Evolutionary conservation across 2,329 filamentous ascomycete genomes (phyloP).

Genomic region (Pyrenochaeta sp.): DNA sequence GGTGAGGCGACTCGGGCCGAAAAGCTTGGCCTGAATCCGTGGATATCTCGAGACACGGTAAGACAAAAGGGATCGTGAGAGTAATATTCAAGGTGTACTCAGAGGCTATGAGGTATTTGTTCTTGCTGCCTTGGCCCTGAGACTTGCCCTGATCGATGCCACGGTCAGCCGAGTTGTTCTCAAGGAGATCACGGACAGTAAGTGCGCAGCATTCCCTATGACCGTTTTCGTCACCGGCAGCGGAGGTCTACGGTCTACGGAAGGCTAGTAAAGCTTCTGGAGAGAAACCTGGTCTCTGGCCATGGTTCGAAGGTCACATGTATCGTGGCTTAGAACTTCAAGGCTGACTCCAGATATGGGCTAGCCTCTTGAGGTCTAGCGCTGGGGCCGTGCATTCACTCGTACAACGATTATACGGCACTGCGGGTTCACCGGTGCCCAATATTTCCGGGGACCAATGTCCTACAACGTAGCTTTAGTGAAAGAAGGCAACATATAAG

Average conservation of each 20-base stretch:
- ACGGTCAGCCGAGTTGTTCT: conserved; percentile 2
- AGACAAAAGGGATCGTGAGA: not conserved
- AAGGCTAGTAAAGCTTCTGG: conserved; percentile 8
- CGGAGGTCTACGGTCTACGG: conserved; percentile 1
- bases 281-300: no score
- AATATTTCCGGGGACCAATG: no score
- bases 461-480: not conserved
- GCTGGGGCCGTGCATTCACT: conserved; percentile 6
- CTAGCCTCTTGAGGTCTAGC: not conserved
- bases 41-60: conserved; percentile 5
- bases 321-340: conserved; percentile 13
- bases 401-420: not conserved
- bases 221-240: conserved; percentile 10
- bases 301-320: conserved; percentile 7
- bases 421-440: conserved; percentile 12
- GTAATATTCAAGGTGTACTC: not conserved
- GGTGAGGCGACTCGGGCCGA: conserved; percentile 11
- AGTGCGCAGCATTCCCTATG: conserved; percentile 1
- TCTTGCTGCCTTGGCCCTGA: conserved; percentile 1
- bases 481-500: conserved; percentile 7
- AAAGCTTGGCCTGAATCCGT: conserved; percentile 13
- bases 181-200: not conserved
- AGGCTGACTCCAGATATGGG: conserved; percentile 18
- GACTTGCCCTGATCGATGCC: conserved; percentile 1
- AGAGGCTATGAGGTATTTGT: conserved; percentile 1